These are phyloP conservation scores for Perkinsus chesapeaki DNA, from an alignment of 169 alveolate genomes.

Conservation along the genomic window DNA sequence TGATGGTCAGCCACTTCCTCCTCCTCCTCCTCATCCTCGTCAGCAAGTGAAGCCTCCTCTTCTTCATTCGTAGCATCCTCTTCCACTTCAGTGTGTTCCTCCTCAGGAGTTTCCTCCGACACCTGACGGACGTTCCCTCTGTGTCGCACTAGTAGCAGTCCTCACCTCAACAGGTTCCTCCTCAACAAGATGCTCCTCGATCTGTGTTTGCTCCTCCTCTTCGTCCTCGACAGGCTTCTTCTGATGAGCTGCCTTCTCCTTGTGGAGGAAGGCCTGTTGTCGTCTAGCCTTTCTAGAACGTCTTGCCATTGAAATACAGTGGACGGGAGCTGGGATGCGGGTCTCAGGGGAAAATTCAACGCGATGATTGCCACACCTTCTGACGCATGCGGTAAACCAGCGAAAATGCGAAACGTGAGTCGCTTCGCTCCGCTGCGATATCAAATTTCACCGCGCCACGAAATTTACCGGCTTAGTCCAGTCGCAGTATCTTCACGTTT, in stretches of 20 bases:
- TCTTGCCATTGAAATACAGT: not conserved
- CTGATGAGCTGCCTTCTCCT: not conserved
- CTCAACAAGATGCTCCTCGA: too few species aligned
- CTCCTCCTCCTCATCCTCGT: constrained; percentile 21
- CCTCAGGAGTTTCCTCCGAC: constrained; percentile 8
- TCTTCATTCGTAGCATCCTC: not conserved
- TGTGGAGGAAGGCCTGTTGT: not conserved
- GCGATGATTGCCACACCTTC: not conserved
- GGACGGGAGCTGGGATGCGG: not conserved
- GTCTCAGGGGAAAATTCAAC: not conserved
- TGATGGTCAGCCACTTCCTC: constrained; percentile 16
- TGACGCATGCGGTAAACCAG: too few species aligned
- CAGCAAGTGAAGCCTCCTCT: not conserved
- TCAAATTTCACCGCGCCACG: not conserved
- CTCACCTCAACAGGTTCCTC: not conserved
- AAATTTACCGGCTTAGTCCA: not conserved
- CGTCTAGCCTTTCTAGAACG: not conserved
- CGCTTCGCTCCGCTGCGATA: not conserved
- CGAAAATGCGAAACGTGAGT: not conserved
- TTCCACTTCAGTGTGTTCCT: constrained; percentile 18
- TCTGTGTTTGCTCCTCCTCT: too few species aligned
- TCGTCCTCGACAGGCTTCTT: not conserved
- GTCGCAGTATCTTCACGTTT: not conserved
- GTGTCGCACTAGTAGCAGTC: not conserved
- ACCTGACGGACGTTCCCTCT: not conserved